Base-by-base conservation (phyloP, 495 filamentous ascomycete genomes). In the Tuber borchii region DNA sequence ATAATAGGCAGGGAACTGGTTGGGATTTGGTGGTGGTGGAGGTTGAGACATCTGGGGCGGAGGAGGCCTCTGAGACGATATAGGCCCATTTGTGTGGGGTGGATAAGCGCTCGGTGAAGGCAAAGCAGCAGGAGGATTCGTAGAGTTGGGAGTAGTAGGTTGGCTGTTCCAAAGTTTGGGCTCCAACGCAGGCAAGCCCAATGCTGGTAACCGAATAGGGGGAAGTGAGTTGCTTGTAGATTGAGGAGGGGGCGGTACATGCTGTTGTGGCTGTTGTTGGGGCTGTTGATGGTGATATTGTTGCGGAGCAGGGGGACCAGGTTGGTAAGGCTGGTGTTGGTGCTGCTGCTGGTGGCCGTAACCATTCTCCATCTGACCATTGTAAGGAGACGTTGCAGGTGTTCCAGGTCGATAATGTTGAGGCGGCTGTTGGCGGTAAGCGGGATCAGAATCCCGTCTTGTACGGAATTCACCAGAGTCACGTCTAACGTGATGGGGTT, bases 1-100 rank as follows among this genome's bases (percentile, higher is more conserved):
- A 71, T 80, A 82, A 61, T 80, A 82, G 34, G 75, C 51, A n/a
- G 81, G 80, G 68, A 82, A 82, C 26, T 80, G 79, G 45, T 80
- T 80, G 9, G 79, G 74, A 22, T 77, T 80, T 17, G 79, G 79
- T 8, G 39, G 71, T 68, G 78, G 68, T 75, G 79, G 78, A 31
- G 78, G 79, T 44, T 80, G 79, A 44, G 72, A n/a, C 78, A 81
- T 81, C 51, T 81, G 76, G 8, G 72, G 76, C 34, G 76, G 78
- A 3, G 44, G 73, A 43, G 68, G 48, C 9, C 78, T 79, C 34
- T 79, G 74, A 42, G 70, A 77, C 34, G 78, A 73, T 65, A 79
- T 79, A 26, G 70, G 61, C 20, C 73, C 78, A 34, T 71, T 75
- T 65, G 56, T 17, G 61, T 79, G 78, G 9, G 78, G 44, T 4